Evolutionary conservation across 73 alveolate species (phyloP).

Genomic region (Tetrahymena borealis): DNA sequence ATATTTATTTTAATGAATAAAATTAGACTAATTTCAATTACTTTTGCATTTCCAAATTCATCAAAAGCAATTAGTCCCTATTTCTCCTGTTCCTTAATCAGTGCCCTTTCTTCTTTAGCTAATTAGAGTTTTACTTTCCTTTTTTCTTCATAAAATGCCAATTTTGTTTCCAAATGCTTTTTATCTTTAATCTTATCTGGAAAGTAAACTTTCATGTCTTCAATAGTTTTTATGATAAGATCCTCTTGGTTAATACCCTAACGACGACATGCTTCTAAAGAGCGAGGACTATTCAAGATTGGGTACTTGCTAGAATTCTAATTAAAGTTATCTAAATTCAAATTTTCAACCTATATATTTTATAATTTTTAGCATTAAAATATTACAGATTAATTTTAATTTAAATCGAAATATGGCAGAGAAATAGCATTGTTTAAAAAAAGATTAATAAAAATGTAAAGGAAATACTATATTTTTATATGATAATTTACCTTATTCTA

Average conservation of each 20-base stretch:
- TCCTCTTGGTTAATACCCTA: constrained; percentile 47
- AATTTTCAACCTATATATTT: not conserved
- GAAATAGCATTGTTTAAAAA: no score
- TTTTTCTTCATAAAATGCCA: constrained; percentile 26
- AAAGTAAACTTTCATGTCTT: constrained; percentile 33
- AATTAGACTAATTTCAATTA: not conserved
- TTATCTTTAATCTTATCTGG: constrained; percentile 24
- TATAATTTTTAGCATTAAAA: no score
- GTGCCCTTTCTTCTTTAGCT: constrained; percentile 28
- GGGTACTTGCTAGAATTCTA: constrained; percentile 17
- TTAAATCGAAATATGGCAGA: no score
- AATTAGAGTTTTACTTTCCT: constrained; percentile 28
- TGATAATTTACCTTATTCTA: not conserved
- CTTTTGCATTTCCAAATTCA: not conserved
- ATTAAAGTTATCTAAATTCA: constrained; percentile 24
- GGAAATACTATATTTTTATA: no score
- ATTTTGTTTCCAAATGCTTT: constrained; percentile 1
- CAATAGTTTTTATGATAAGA: constrained; percentile 14
- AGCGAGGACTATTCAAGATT: constrained; percentile 43
- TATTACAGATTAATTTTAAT: no score
- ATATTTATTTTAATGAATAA: not conserved
- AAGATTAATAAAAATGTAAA: no score
- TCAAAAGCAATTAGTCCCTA: not conserved
- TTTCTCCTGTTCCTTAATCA: constrained; percentile 3
- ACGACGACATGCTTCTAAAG: constrained; percentile 50